Conservation (phyloP, 2,329 filamentous ascomycete genomes). For the Graphilbum ipis-grandicollis region DNA sequence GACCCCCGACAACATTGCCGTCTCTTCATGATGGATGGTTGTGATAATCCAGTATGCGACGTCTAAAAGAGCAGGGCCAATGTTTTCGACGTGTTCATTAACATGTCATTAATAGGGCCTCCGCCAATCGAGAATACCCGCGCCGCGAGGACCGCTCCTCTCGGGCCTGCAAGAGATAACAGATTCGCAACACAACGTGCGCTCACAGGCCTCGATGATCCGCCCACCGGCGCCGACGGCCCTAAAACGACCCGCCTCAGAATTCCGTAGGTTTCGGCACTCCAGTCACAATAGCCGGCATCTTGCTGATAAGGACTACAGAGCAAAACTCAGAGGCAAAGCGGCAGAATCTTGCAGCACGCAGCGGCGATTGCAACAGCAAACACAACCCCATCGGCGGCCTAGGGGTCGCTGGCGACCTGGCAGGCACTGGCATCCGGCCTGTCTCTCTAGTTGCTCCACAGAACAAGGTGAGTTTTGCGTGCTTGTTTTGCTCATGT, state of each 20-base stretch:
- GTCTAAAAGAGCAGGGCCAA: too few relatives aligned
- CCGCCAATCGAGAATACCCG: constrained; percentile 10
- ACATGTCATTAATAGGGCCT: not conserved
- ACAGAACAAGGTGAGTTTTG: constrained; percentile 3
- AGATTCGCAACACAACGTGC: constrained; percentile 43
- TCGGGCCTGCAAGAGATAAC: constrained; percentile 32
- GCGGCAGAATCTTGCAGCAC: constrained; percentile 39
- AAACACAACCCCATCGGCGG: too few relatives aligned
- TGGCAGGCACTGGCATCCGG: constrained; percentile 25
- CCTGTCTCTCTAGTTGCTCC: constrained; percentile 15
- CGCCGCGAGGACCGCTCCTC: constrained; percentile 1
- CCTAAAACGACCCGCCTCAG: constrained; percentile 28
- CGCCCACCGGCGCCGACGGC: constrained; percentile 19
- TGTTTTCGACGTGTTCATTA: too few relatives aligned
- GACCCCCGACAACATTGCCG: too few relatives aligned
- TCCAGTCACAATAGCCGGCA: too few relatives aligned
- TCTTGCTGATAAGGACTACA: constrained; percentile 14
- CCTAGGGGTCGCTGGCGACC: constrained; percentile 12
- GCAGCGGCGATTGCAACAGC: constrained; percentile 30
- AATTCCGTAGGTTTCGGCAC: constrained; percentile 11
- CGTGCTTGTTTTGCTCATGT: not conserved
- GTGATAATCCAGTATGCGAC: too few relatives aligned
- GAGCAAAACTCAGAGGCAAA: constrained; percentile 39
- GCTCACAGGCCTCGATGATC: constrained; percentile 13
- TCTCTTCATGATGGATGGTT: not conserved